Conservation (phyloP, 75 land plant genomes). For the Chamaecyparis obtusa region DNA sequence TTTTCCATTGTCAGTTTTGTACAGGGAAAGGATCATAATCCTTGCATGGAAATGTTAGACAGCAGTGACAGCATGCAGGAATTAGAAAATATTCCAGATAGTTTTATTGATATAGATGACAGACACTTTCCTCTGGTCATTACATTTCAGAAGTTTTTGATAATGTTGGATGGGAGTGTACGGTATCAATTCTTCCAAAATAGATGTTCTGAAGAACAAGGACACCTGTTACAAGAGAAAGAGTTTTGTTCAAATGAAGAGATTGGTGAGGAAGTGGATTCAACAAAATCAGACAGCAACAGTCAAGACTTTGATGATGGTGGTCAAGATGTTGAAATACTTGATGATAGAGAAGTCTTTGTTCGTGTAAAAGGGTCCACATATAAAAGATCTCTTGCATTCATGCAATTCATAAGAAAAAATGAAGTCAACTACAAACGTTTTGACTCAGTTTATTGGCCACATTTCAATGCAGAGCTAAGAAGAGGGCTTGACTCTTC, state of each 20-base stretch:
- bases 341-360: background rate
- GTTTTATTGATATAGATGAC: conserved; percentile 24
- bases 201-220: background rate
- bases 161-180: conserved; percentile 60
- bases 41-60: conserved; percentile 24
- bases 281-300: background rate
- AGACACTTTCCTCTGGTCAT: conserved; percentile 49
- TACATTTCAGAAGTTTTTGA: conserved; percentile 55
- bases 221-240: background rate
- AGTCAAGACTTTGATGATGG: conserved; percentile 25
- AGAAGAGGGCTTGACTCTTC: conserved; percentile 57
- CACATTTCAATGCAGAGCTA: conserved; percentile 41
- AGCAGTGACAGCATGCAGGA: conserved; percentile 15
- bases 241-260: background rate
- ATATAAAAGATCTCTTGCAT: conserved; percentile 19
- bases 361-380: background rate
- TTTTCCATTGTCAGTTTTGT: conserved; percentile 3
- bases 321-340: conserved; percentile 8
- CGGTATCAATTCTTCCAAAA: conserved; percentile 25
- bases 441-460: conserved; percentile 57
- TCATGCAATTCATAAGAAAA: conserved; percentile 24
- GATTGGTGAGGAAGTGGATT: background rate
- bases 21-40: background rate
- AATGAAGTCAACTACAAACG: conserved; percentile 55
- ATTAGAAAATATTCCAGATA: conserved; percentile 46